Evolutionary conservation across 2,329 filamentous ascomycete genomes (phyloP).

Genomic region (Domatiomyces catenatus): DNA sequence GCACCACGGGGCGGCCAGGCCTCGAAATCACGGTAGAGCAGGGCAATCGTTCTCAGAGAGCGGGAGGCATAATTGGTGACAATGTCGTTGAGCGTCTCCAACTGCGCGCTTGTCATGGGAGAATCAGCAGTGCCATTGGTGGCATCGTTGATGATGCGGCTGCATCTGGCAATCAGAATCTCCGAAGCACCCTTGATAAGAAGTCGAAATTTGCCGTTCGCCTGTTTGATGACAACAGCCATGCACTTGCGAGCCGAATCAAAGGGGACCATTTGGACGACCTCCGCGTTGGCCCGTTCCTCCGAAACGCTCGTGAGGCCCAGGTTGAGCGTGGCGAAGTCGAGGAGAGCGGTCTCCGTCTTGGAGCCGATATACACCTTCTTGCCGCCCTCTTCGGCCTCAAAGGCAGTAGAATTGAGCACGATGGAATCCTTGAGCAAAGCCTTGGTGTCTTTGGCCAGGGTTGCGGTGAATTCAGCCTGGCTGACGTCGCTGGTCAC

Average conservation of each 20-base stretch:
- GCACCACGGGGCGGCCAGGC: constrained; percentile 62
- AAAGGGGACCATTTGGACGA: constrained; percentile 41
- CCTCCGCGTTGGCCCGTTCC: constrained; percentile 46
- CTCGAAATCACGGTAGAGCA: constrained; percentile 71
- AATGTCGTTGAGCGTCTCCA: constrained; percentile 44
- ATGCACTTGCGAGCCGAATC: constrained; percentile 56
- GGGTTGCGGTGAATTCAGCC: constrained; percentile 38
- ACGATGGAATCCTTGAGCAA: constrained; percentile 49
- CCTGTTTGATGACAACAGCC: constrained; percentile 45
- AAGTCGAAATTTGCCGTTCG: constrained; percentile 42
- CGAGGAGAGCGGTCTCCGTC: constrained; percentile 60
- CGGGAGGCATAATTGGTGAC: constrained; percentile 66
- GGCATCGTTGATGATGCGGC: constrained; percentile 42
- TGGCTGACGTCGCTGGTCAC: constrained; percentile 33
- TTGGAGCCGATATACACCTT: constrained; percentile 56
- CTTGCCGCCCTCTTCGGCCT: constrained; percentile 46
- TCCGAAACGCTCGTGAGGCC: constrained; percentile 47
- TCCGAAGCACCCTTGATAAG: constrained; percentile 40
- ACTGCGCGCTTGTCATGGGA: constrained; percentile 31
- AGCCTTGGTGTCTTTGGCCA: constrained; percentile 38
- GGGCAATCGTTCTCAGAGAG: constrained; percentile 69
- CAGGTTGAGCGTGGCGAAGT: constrained; percentile 50
- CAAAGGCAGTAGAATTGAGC: constrained; percentile 56
- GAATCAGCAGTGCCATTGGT: constrained; percentile 40
- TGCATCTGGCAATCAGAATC: constrained; percentile 32